Percentiles rank a stretch among this genome's conserved stretches.
Evolutionary conservation across 2,329 filamentous ascomycete species (phyloP).

Genomic region (Rhynchosporium secalis): DNA sequence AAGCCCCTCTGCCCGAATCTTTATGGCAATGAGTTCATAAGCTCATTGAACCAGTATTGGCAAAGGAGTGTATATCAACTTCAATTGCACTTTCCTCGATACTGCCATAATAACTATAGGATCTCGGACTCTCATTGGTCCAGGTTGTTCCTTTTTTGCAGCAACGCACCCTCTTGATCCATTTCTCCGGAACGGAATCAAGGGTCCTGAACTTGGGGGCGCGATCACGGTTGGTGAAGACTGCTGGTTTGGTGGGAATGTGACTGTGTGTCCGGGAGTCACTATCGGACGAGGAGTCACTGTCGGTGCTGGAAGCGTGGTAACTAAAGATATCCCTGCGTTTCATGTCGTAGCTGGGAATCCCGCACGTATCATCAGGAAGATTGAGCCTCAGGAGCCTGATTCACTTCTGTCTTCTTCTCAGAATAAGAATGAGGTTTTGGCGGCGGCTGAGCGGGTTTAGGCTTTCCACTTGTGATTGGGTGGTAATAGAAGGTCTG

Average conservation of each 20-base stretch:
- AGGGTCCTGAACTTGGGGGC: slow-evolving; percentile 73
- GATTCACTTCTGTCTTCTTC: slow-evolving; percentile 29
- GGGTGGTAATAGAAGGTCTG: neutral
- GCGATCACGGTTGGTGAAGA: slow-evolving; percentile 77
- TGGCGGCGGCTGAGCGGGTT: slow-evolving; percentile 10
- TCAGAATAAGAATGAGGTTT: slow-evolving; percentile 9
- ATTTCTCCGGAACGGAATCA: slow-evolving; percentile 68
- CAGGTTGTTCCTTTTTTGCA: slow-evolving; percentile 74
- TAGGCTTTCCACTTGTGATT: slow-evolving; percentile 1
- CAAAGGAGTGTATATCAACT: slow-evolving; percentile 72
- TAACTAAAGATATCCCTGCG: slow-evolving; percentile 72
- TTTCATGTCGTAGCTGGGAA: slow-evolving; percentile 66
- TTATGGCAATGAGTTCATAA: neutral
- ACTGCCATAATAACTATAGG: slow-evolving; percentile 75
- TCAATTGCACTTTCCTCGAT: slow-evolving; percentile 74
- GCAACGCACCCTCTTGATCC: slow-evolving; percentile 79
- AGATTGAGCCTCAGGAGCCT: slow-evolving; percentile 40
- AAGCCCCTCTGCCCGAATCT: neutral
- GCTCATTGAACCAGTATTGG: slow-evolving; percentile 52
- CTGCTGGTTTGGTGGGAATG: slow-evolving; percentile 76
- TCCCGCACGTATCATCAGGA: slow-evolving; percentile 59
- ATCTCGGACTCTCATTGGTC: slow-evolving; percentile 73
- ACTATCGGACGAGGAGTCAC: slow-evolving; percentile 73
- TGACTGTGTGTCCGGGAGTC: slow-evolving; percentile 71
- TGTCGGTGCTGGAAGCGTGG: slow-evolving; percentile 79